phyloP scores from a whole-genome alignment of 129 eudicot genomes.

The Arctium lappa region DNA sequence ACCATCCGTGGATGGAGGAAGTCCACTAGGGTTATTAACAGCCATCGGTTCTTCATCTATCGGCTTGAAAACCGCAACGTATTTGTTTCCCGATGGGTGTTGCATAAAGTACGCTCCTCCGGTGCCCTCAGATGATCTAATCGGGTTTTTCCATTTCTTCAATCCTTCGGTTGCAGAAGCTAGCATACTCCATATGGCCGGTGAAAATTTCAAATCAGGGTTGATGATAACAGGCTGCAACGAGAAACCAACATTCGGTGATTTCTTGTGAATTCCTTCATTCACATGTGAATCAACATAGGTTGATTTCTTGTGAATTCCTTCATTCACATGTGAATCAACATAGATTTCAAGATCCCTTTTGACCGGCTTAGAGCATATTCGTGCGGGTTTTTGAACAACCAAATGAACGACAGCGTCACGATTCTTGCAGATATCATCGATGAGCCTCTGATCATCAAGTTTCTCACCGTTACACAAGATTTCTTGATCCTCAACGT shows the following conservation, averaged over 20 bases:
- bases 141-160: constrained; percentile 34
- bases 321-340: constrained; percentile 24
- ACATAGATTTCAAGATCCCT: constrained; percentile 43
- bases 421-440: constrained; percentile 43
- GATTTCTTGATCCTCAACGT: constrained; percentile 52
- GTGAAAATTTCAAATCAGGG: constrained; percentile 34
- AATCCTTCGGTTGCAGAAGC: constrained; percentile 41
- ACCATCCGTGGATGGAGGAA: constrained; percentile 50
- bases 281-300: neutral
- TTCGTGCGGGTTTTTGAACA: constrained; percentile 48
- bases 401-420: constrained; percentile 60
- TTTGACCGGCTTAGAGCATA: constrained; percentile 35
- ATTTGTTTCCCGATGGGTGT: constrained; percentile 39
- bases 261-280: constrained; percentile 16
- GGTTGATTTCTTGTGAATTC: constrained; percentile 8
- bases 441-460: constrained; percentile 59
- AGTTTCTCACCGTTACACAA: constrained; percentile 59
- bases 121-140: constrained; percentile 61
- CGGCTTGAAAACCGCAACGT: constrained; percentile 60
- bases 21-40: constrained; percentile 56
- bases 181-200: constrained; percentile 36
- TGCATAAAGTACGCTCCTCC: constrained; percentile 74
- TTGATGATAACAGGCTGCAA: constrained; percentile 53
- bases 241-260: constrained; percentile 27
- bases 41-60: constrained; percentile 74